Conservation (phyloP, 2,329 filamentous ascomycete species). For the Neonectria sp. region DNA sequence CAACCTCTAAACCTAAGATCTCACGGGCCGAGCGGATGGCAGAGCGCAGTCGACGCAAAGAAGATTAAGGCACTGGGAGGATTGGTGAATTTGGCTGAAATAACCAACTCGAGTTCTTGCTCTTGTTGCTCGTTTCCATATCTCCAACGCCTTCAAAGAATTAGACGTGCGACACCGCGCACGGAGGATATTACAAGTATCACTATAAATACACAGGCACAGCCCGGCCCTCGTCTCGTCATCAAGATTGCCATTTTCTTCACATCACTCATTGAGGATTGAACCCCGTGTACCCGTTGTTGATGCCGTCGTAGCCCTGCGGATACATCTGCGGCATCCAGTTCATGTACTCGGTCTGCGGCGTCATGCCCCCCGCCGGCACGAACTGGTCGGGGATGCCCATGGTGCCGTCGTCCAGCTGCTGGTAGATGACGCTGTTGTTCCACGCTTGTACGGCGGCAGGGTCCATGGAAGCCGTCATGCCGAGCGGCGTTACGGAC, state of each 20-base stretch:
- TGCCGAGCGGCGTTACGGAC: constrained; percentile 35
- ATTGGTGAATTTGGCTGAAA: not conserved
- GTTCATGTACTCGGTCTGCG: constrained; percentile 45
- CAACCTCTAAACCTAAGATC: not conserved
- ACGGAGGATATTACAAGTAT: constrained; percentile 34
- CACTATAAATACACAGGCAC: constrained; percentile 37
- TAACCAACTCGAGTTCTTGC: not conserved
- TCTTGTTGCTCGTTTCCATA: not conserved
- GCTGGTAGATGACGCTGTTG: constrained; percentile 45
- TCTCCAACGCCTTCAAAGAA: constrained; percentile 5
- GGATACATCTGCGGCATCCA: constrained; percentile 48
- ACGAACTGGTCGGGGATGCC: constrained; percentile 45
- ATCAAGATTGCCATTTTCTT: not conserved
- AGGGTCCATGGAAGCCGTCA: constrained; percentile 31
- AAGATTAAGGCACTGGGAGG: not conserved
- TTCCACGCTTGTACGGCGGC: constrained; percentile 51
- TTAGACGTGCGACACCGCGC: constrained; percentile 21
- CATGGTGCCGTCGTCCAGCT: constrained; percentile 38
- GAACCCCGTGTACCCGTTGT: constrained; percentile 45
- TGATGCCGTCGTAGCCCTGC: constrained; percentile 40
- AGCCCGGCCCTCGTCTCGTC: constrained; percentile 18
- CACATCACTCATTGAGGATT: constrained; percentile 37
- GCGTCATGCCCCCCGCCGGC: constrained; percentile 37
- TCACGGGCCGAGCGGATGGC: not conserved
- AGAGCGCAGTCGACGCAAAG: not conserved